phyloP scores from a whole-genome alignment of 441 rosid species.

The Populus hybrid region DNA sequence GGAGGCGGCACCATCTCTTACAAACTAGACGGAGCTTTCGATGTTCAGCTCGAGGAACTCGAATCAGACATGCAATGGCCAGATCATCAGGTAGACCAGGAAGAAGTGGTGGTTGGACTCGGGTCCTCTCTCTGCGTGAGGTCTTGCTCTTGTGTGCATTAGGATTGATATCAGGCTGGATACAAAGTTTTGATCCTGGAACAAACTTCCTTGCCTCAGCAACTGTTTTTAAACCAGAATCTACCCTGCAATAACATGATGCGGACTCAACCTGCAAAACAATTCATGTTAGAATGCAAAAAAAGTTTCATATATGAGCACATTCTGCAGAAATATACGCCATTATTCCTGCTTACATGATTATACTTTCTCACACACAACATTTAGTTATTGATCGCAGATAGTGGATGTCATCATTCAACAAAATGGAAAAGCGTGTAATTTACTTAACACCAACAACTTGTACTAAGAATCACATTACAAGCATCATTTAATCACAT shows the following conservation, averaged over 20 bases:
- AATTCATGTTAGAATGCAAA: slow-evolving; percentile 17
- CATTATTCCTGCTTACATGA: neutral
- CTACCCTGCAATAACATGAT: slow-evolving; percentile 90
- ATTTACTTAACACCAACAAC: neutral
- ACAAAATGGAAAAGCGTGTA: neutral
- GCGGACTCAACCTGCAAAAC: slow-evolving; percentile 84
- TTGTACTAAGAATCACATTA: neutral
- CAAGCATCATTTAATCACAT: neutral
- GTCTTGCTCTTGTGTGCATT: slow-evolving; percentile 77
- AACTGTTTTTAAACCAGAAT: slow-evolving; percentile 79
- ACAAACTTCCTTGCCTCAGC: slow-evolving; percentile 89
- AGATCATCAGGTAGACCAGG: slow-evolving; percentile 95
- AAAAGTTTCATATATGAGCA: neutral
- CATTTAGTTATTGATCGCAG: neutral
- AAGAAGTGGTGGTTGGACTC: slow-evolving; percentile 72
- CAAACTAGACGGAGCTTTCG: slow-evolving; percentile 74
- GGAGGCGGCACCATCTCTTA: slow-evolving; percentile 77
- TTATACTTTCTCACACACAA: neutral
- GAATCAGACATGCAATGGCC: slow-evolving; percentile 81
- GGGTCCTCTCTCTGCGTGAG: slow-evolving; percentile 62
- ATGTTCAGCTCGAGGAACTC: slow-evolving; percentile 88
- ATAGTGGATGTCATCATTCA: neutral
- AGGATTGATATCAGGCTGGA: slow-evolving; percentile 89
- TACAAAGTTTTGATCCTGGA: slow-evolving; percentile 86
- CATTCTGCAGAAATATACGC: neutral